Evolutionary conservation across 768 basidiomycete species (phyloP).

Genomic region (Pleurotus platypus): DNA sequence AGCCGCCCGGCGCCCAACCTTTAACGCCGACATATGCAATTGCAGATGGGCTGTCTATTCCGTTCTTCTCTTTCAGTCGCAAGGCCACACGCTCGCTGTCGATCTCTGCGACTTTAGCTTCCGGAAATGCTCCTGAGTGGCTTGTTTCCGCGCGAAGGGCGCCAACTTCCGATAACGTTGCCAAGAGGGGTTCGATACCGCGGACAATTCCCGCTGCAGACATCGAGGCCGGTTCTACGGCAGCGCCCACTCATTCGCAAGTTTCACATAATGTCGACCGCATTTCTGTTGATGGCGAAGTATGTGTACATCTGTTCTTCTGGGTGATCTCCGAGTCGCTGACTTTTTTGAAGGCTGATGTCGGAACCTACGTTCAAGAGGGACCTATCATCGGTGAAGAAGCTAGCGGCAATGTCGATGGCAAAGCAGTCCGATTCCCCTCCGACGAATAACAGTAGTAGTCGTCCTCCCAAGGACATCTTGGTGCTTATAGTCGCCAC

Average conservation of each 20-base stretch:
- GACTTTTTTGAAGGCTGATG: not conserved
- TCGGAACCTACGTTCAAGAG: not conserved
- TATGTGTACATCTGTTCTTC: not conserved
- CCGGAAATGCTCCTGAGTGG: slow-evolving; percentile 41
- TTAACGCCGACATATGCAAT: not conserved
- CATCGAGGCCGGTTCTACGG: not conserved
- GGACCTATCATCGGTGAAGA: not conserved
- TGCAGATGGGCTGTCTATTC: slow-evolving; percentile 66
- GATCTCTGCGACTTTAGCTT: slow-evolving; percentile 40
- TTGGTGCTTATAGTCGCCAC: too few relatives aligned
- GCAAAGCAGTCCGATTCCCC: not conserved
- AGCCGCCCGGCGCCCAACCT: not conserved
- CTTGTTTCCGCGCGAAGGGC: slow-evolving; percentile 28
- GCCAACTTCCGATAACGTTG: not conserved
- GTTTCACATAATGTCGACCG: not conserved
- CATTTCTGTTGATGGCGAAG: not conserved
- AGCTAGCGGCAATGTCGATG: not conserved
- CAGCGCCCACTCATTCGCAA: not conserved
- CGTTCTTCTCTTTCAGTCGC: slow-evolving; percentile 56
- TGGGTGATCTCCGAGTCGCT: not conserved
- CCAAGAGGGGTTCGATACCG: not conserved
- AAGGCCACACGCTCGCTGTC: slow-evolving; percentile 12
- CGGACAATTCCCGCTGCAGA: not conserved
- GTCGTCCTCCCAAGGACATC: not conserved
- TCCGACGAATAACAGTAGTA: not conserved